These are phyloP conservation scores for Termitomyces sp. DNA, from an alignment of 768 basidiomycete genomes.

Conservation along the genomic window DNA sequence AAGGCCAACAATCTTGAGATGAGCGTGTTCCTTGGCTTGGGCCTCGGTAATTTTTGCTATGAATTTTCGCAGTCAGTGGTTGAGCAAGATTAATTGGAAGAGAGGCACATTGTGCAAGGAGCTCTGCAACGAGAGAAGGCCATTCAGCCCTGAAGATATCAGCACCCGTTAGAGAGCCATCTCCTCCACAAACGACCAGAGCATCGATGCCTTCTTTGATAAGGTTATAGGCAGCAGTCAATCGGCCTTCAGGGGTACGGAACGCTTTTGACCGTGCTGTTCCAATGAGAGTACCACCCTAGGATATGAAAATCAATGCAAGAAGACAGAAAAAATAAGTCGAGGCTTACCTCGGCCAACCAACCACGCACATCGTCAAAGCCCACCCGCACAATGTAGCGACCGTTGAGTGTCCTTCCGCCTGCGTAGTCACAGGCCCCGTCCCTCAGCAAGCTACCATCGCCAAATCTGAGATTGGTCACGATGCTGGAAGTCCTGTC, in stretches of 20 bases:
- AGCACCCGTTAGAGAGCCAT: slow-evolving; percentile 95
- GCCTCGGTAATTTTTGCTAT: slow-evolving; percentile 73
- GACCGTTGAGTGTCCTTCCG: slow-evolving; percentile 79
- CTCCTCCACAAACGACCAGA: slow-evolving; percentile 95
- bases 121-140: slow-evolving; percentile 76
- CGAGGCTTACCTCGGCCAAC: slow-evolving; percentile 73
- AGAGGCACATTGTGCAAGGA: slow-evolving; percentile 58
- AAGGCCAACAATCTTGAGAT: slow-evolving; percentile 96
- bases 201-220: slow-evolving; percentile 98
- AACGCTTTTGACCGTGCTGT: slow-evolving; percentile 86
- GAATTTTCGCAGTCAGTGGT: not conserved
- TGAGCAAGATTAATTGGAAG: not conserved
- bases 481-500: slow-evolving; percentile 36
- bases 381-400: slow-evolving; percentile 92
- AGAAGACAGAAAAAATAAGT: not conserved
- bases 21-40: slow-evolving; percentile 68
- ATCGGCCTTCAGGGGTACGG: slow-evolving; percentile 83
- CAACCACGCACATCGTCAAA: slow-evolving; percentile 98
- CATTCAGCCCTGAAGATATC: slow-evolving; percentile 93
- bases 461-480: slow-evolving; percentile 81
- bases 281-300: slow-evolving; percentile 97
- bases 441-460: slow-evolving; percentile 72
- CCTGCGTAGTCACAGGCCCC: slow-evolving; percentile 74
- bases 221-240: slow-evolving; percentile 86
- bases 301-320: slow-evolving; percentile 1